These are phyloP conservation scores for Stemphylium vesicarium DNA, from an alignment of 2,329 filamentous ascomycete species.

Conservation along the genomic window DNA sequence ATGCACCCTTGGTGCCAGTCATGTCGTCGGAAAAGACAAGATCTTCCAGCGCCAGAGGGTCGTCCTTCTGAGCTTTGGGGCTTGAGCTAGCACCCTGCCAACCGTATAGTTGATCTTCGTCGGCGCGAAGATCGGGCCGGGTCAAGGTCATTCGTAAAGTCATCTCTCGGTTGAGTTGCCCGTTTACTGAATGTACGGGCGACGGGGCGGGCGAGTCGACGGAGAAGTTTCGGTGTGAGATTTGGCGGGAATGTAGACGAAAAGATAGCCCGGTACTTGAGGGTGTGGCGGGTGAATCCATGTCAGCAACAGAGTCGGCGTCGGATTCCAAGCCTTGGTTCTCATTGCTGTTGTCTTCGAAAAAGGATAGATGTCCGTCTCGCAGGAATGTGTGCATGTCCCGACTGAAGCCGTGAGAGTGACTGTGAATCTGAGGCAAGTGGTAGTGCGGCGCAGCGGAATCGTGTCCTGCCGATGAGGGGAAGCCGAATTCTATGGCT, in stretches of 20 bases:
- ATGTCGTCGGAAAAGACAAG: conserved; percentile 58
- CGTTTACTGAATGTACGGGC: conserved; percentile 26
- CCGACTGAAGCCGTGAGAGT: conserved; percentile 54
- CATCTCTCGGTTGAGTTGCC: conserved; percentile 75
- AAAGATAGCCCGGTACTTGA: conserved; percentile 45
- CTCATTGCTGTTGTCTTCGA: conserved; percentile 42
- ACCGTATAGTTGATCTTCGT: conserved; percentile 74
- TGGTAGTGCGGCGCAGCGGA: conserved; percentile 32
- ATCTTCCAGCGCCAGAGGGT: conserved; percentile 63
- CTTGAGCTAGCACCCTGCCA: conserved; percentile 59
- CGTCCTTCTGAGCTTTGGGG: conserved; percentile 46
- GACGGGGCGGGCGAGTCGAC: conserved; percentile 39
- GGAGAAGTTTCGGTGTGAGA: conserved; percentile 42
- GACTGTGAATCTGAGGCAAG: conserved; percentile 44
- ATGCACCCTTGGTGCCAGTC: conserved; percentile 54
- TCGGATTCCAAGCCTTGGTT: conserved; percentile 44
- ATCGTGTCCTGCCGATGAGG: conserved; percentile 56
- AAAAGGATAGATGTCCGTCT: conserved; percentile 60
- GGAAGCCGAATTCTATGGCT: conserved; percentile 91
- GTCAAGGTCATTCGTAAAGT: conserved; percentile 96
- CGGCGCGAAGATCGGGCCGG: conserved; percentile 79
- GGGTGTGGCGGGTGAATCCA: conserved; percentile 47
- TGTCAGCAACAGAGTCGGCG: conserved; percentile 41
- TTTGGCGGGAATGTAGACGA: conserved; percentile 38
- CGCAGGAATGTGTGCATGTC: conserved; percentile 64